phyloP scores from a whole-genome alignment of 331 rosid species.

The Quercus tomentella region DNA sequence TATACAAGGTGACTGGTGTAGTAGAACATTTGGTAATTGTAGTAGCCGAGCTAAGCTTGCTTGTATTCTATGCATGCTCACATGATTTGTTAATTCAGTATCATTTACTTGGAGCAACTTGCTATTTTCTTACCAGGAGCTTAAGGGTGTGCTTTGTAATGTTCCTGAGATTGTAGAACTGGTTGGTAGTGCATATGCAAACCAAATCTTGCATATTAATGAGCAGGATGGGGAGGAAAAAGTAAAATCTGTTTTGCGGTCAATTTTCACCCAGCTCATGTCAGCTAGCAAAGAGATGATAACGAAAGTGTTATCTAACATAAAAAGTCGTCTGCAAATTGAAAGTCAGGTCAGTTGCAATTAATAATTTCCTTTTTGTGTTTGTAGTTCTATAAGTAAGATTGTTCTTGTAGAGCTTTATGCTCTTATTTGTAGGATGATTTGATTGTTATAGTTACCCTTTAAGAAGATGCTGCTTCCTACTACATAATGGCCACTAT shows the following conservation, averaged over 20 bases:
- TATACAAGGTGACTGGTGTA: background rate
- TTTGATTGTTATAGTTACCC: background rate
- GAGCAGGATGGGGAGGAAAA: constrained; percentile 50
- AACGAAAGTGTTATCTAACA: constrained; percentile 38
- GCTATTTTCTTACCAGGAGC: constrained; percentile 54
- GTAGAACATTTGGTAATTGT: background rate
- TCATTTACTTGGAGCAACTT: constrained; percentile 18
- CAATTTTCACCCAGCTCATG: constrained; percentile 78
- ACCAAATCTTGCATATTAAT: constrained; percentile 38
- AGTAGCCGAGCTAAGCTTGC: background rate
- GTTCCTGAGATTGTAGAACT: constrained; percentile 78
- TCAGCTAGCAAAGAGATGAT: constrained; percentile 58
- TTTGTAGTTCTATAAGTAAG: background rate
- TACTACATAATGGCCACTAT: background rate
- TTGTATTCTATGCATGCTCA: background rate
- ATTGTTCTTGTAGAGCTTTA: background rate
- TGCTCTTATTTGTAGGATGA: background rate
- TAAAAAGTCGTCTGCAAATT: constrained; percentile 56
- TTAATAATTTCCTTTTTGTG: background rate
- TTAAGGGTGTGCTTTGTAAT: constrained; percentile 58
- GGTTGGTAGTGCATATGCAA: constrained; percentile 56
- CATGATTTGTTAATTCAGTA: background rate
- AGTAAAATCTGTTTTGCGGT: constrained; percentile 51
- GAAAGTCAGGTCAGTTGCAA: constrained; percentile 62
- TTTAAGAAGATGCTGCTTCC: background rate